Evolutionary conservation across 768 basidiomycete genomes (phyloP), one percentile per base, ranked within the genome.

Genomic region (Hygrocybe coccinea): DNA sequence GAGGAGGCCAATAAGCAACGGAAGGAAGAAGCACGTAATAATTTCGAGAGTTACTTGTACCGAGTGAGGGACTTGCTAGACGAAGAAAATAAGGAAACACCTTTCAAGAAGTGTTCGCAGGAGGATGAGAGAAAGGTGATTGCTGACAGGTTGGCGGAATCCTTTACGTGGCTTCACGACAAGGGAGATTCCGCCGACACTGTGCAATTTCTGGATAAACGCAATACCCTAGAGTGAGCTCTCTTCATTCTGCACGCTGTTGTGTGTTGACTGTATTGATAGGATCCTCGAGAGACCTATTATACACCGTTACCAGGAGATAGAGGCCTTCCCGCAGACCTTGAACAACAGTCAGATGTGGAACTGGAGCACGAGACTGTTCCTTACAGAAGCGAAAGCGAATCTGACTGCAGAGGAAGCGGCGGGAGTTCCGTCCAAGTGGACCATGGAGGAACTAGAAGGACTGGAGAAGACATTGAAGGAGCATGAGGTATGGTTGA

Each of bases 1-100:
- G 84, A 87, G 53, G 95, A 98, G 72, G 73, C 77, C 2, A 80
- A 84, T 15, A 92, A 91, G 68, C 78, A 76, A 33, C 82, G 83
- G 52, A 85, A 85, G 33, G 95, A 95, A 64, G 97, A 98, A 68
- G 91, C 92, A 2, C 79, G 87, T 29, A 99, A 99, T 71, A 77
- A 81, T 22, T 82, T 99, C 50, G 97, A 99, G 70, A 83, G 87
- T 33, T 97, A 97, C 66, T 71, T 98, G n/a, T 99, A 99, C 74
- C 82, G 86, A 57, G 72, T 97, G 34, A 85, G 91, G 19, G 93
- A 93, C 65, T 76, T 95, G 9, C 75, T 97, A 29, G 79, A 82
- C 29, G 84, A 87, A 37, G 79, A 82, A 10, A 81, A 82, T 60
- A 62, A 72, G 4, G 79, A 83, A 7, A 82, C 86, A 6, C 89